Evolutionary conservation across 352 stramenopile genomes (phyloP).

Genomic region (Blastocystis sp.): DNA sequence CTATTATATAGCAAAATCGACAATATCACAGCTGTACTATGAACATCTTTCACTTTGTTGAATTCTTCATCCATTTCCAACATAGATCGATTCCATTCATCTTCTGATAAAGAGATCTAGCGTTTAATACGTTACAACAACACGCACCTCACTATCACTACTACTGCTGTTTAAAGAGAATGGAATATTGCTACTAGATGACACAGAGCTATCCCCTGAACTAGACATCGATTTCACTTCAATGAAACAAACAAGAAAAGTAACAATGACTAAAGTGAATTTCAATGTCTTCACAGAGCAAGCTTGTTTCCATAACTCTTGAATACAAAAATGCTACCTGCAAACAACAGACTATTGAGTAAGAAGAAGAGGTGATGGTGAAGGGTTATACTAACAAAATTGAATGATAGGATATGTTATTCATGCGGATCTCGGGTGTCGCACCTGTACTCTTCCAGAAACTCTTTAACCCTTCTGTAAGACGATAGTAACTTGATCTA

Average conservation of each 20-base stretch:
- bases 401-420: constrained; percentile 30
- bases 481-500: constrained; percentile 24
- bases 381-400: background rate
- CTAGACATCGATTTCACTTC: too few relatives aligned
- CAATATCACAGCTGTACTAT: background rate
- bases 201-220: background rate
- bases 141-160: background rate
- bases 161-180: background rate
- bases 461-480: constrained; percentile 38
- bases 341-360: constrained; percentile 28
- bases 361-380: background rate
- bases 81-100: background rate
- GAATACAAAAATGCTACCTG: background rate
- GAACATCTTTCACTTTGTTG: background rate
- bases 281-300: background rate
- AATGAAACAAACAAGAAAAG: background rate
- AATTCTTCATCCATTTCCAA: background rate
- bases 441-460: constrained; percentile 21
- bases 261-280: background rate
- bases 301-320: constrained; percentile 16
- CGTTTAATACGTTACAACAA: background rate
- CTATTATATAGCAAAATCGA: background rate
- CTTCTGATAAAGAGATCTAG: background rate
- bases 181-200: background rate
- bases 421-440: constrained; percentile 12